Conservation (phyloP, 805 yeast genomes). For the Zygoascus ofunaensis region DNA sequence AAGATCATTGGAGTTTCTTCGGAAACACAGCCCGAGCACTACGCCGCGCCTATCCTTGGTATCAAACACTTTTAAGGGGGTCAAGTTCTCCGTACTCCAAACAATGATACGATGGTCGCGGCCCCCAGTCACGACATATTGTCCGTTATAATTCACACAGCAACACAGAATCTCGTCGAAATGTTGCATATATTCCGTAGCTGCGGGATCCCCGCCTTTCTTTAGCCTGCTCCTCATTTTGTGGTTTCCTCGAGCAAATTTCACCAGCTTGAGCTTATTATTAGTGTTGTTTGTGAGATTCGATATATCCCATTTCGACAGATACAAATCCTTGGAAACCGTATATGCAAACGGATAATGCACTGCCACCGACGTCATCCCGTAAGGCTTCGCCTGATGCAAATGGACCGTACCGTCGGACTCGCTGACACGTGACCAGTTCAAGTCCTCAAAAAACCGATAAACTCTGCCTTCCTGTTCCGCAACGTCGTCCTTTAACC, state of each 20-base stretch:
- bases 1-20: conserved; percentile 72
- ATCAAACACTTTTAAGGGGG: conserved; percentile 69
- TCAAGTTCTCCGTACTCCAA: conserved; percentile 75
- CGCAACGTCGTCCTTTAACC: conserved; percentile 82
- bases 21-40: conserved; percentile 64
- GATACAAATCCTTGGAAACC: conserved; percentile 69
- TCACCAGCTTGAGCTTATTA: conserved; percentile 55
- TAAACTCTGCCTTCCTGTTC: conserved; percentile 80
- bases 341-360: conserved; percentile 60
- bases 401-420: conserved; percentile 1
- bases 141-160: conserved; percentile 82
- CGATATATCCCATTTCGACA: conserved; percentile 71
- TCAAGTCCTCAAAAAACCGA: conserved; percentile 48
- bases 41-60: conserved; percentile 63
- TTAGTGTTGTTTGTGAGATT: too few relatives aligned
- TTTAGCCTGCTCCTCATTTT: conserved; percentile 1
- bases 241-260: conserved; percentile 46
- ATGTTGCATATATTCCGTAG: conserved; percentile 50
- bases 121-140: conserved; percentile 85
- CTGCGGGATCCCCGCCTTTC: conserved; percentile 30
- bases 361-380: conserved; percentile 37
- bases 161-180: conserved; percentile 65
- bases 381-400: conserved; percentile 18
- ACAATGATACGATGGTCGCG: conserved; percentile 69
- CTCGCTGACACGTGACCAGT: conserved; percentile 28